phyloP scores from a whole-genome alignment of 306 rosid species.

The Alnus rubra region DNA sequence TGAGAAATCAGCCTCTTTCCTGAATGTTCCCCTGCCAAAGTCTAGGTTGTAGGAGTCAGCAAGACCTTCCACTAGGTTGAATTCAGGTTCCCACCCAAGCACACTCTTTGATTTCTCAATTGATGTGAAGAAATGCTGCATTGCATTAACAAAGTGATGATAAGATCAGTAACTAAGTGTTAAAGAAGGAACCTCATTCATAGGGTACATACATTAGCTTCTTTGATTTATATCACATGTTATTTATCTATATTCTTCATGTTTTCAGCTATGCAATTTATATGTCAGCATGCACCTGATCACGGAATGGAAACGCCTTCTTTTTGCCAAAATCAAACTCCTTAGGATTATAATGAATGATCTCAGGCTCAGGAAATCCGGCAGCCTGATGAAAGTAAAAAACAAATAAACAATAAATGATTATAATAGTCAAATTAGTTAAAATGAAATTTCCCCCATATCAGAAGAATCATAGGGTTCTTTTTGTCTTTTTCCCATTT shows the following conservation, averaged over 20 bases:
- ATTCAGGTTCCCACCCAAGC: slow-evolving; percentile 81
- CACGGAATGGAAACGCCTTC: slow-evolving; percentile 95
- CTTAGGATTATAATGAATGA: slow-evolving; percentile 88
- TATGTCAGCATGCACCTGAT: slow-evolving; percentile 56
- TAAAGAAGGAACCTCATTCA: background rate
- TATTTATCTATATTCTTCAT: background rate
- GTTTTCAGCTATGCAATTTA: background rate
- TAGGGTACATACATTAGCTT: background rate
- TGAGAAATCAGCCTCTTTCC: slow-evolving; percentile 87
- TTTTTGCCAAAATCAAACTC: slow-evolving; percentile 90
- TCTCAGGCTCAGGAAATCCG: slow-evolving; percentile 95
- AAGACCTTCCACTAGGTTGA: slow-evolving; percentile 78
- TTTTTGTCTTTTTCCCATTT: background rate
- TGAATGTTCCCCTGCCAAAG: slow-evolving; percentile 87
- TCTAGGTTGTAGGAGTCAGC: slow-evolving; percentile 84
- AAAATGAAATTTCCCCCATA: background rate
- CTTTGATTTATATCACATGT: background rate
- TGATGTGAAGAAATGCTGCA: slow-evolving; percentile 97
- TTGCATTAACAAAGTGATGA: background rate
- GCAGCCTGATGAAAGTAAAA: slow-evolving; percentile 58
- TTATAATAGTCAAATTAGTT: background rate
- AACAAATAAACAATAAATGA: background rate
- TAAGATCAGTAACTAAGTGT: background rate
- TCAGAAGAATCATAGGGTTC: slow-evolving; percentile 12
- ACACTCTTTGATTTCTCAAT: slow-evolving; percentile 81